These are phyloP conservation scores for Rhododendron vialii DNA, from an alignment of 148 eudicot species.

Conservation along the genomic window DNA sequence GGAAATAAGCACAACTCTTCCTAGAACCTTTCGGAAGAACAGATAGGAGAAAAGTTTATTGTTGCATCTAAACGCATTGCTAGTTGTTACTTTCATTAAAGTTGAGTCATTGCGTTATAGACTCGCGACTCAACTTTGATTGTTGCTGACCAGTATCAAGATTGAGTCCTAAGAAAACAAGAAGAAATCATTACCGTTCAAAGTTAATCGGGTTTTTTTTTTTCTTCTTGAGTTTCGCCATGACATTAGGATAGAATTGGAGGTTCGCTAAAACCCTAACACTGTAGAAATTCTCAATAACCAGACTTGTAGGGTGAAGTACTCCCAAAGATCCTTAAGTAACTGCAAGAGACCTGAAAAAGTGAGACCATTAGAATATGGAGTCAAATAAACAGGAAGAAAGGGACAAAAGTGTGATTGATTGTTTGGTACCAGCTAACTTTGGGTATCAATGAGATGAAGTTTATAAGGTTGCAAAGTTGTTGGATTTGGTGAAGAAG, in stretches of 20 bases:
- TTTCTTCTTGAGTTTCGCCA: not conserved
- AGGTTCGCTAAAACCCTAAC: not conserved
- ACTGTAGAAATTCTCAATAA: not conserved
- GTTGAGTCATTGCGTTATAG: not conserved
- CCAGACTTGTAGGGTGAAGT: not conserved
- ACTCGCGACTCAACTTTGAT: not conserved
- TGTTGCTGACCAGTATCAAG: not conserved
- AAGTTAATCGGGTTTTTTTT: not conserved
- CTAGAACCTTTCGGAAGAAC: not conserved
- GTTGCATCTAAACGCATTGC: not conserved
- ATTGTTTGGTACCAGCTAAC: not conserved
- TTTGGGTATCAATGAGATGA: not conserved
- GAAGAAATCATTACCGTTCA: not conserved
- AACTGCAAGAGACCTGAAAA: not conserved
- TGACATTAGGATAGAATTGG: not conserved
- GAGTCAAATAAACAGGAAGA: not conserved
- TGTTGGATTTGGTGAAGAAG: not conserved
- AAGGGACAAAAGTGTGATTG: not conserved
- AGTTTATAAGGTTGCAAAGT: not conserved
- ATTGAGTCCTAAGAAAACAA: not conserved
- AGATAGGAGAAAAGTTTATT: not conserved
- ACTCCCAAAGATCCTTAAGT: not conserved
- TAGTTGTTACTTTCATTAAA: not conserved
- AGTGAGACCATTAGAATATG: not conserved
- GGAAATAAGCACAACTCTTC: not conserved